A percentile compares a stretch with the other conserved stretches of the same genome.
Evolutionary conservation across 2,329 filamentous ascomycete species (phyloP).

Genomic region (Mycosphaerella sp.): DNA sequence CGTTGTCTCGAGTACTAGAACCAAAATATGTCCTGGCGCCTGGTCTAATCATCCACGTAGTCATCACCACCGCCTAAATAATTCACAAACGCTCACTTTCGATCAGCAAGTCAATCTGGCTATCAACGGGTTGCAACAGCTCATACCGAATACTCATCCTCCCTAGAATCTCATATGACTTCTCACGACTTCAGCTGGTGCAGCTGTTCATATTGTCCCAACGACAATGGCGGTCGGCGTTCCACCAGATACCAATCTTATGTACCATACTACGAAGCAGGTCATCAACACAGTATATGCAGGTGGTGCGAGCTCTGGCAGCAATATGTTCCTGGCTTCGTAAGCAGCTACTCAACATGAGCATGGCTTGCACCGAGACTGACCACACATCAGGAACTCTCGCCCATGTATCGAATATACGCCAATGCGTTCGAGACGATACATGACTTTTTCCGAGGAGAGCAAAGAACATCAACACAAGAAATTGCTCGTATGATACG

Average conservation of each 20-base stretch:
- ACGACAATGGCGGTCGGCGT: neutral
- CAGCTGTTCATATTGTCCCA: conserved; percentile 9
- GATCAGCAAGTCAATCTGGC: conserved; percentile 3
- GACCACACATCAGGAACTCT: conserved; percentile 4
- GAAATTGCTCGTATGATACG: conserved; percentile 3
- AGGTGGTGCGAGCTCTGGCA: conserved; percentile 9
- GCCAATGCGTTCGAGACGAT: conserved; percentile 7
- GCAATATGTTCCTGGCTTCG: conserved; percentile 9
- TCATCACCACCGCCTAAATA: neutral
- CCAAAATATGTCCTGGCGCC: neutral
- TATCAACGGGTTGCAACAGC: conserved; percentile 1
- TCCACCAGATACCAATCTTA: neutral
- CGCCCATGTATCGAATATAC: conserved; percentile 5
- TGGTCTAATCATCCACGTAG: neutral
- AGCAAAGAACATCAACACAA: neutral
- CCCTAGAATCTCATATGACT: conserved; percentile 5
- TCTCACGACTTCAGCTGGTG: conserved; percentile 11
- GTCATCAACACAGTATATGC: conserved; percentile 9
- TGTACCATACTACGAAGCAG: conserved; percentile 6
- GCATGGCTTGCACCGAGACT: neutral
- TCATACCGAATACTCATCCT: neutral
- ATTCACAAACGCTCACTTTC: neutral
- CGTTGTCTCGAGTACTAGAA: neutral
- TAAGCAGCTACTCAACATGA: neutral
- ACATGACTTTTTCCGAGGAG: conserved; percentile 9